phyloP scores from a whole-genome alignment of 495 filamentous ascomycete species.

The Penicillium alfredii region DNA sequence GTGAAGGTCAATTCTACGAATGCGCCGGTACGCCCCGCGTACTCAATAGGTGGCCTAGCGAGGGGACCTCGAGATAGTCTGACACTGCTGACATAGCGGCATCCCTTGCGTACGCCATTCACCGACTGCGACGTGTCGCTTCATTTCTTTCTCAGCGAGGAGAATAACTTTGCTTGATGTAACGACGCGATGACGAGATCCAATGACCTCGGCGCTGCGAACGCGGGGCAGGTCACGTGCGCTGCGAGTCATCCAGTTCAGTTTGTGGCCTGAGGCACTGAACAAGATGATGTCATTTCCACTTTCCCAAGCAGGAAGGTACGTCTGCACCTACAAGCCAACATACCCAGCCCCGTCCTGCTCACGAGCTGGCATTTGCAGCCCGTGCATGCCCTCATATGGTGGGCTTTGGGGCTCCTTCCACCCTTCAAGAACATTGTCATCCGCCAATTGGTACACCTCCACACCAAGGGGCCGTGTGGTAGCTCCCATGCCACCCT shows the following conservation, averaged over 20 bases:
- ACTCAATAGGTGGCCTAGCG: too few species aligned
- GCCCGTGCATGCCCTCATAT: conserved; percentile 65
- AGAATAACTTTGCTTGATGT: conserved; percentile 11
- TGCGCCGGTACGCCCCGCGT: too few species aligned
- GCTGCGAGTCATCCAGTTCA: conserved; percentile 8
- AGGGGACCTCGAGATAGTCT: too few species aligned
- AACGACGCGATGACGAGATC: conserved; percentile 11
- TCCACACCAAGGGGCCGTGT: conserved; percentile 69
- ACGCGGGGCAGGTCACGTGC: conserved; percentile 25
- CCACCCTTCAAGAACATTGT: conserved; percentile 52
- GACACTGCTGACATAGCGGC: too few species aligned
- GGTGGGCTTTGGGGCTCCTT: conserved; percentile 47
- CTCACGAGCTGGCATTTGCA: conserved; percentile 45
- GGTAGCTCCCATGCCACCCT: conserved; percentile 61
- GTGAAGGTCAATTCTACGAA: too few species aligned
- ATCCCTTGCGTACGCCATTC: conserved; percentile 1
- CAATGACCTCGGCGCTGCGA: conserved; percentile 18
- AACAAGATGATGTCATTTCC: too few species aligned
- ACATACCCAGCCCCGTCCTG: conserved; percentile 28
- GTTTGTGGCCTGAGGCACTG: too few species aligned
- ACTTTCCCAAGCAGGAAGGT: too few species aligned
- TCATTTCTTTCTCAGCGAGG: conserved; percentile 1
- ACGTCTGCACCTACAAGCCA: conserved; percentile 31
- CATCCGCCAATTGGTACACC: conserved; percentile 56
- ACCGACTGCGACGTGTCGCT: too few species aligned